Base-by-base conservation (phyloP, 2,329 filamentous ascomycete genomes). In the Aspergillus quadrilineatus region DNA sequence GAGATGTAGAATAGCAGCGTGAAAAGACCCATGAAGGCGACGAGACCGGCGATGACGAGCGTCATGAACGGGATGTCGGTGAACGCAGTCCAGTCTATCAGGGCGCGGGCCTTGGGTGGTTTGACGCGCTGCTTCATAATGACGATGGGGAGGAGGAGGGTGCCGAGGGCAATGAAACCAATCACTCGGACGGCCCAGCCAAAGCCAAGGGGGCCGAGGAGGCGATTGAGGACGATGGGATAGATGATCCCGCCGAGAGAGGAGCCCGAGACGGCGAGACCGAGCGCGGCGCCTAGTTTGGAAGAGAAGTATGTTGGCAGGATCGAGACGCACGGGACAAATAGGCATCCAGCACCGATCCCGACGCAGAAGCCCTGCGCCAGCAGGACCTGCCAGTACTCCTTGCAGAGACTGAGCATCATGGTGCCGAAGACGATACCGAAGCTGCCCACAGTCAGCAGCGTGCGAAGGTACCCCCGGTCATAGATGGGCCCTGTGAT, bases 301-400 rank as follows among this genome's bases (percentile, higher is more conserved):
- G 56, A 65, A 15, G 57, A 65, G 56, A 72, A 73, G 46, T 71
- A 71, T 10, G 64, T 61, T 0, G 69, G 62, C 1, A 73, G 49
- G 14, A 73, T 60, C 1, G 69, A 63, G 14, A 72, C 62, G 1
- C 63, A 64, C 7, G 70, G 71, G 6, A 72, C 59, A 51, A 69
- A 73, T 6, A 73, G 54, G 34, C 64, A 67, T 0, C 79, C 79
- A 10, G 69, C 71, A 2, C 78, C 78, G 3, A 80, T 63, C 1
- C 79, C 79, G 30, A 77, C 73, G 47, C 75, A 72, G n/a, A 81
- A 65, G 1, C 77, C 79, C 60, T 81, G 79, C 0, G 78, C 73
- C 0, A 80, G 70, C 46, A 80, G 66, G 2, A 78, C 62, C 50
- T 79, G 75, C 73, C 75, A 79, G 63, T 75, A 80, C 39, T 69